Evolutionary conservation across 2,329 filamentous ascomycete species (phyloP).

Genomic region (Aspergillus unguis): DNA sequence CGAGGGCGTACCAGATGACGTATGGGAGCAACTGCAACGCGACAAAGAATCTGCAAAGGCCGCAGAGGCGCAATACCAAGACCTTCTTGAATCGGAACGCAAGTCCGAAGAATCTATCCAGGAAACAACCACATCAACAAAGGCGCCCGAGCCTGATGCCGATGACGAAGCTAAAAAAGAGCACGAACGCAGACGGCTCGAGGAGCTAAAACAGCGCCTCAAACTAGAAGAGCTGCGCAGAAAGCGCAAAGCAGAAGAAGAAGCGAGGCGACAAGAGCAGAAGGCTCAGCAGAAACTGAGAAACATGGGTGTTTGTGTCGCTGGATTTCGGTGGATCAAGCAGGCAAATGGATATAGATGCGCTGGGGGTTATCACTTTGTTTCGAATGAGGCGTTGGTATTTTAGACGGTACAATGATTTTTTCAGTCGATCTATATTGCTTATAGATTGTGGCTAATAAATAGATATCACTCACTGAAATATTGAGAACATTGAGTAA

Average conservation of each 20-base stretch:
- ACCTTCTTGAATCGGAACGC: constrained; percentile 8
- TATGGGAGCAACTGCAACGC: constrained; percentile 23
- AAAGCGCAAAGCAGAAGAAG: constrained; percentile 31
- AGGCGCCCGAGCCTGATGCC: background rate
- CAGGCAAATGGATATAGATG: constrained; percentile 60
- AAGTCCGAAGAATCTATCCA: constrained; percentile 13
- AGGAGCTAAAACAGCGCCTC: constrained; percentile 24
- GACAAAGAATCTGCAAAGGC: constrained; percentile 11
- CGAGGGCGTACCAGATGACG: constrained; percentile 22
- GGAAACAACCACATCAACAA: constrained; percentile 26
- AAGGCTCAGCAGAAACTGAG: constrained; percentile 49
- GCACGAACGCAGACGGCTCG: constrained; percentile 4
- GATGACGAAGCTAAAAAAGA: constrained; percentile 2
- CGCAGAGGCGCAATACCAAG: background rate
- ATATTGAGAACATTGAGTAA: too few relatives aligned
- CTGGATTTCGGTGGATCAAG: constrained; percentile 62
- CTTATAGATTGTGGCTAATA: background rate
- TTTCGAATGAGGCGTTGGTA: constrained; percentile 36
- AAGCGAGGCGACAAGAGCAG: constrained; percentile 40
- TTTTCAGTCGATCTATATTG: background rate
- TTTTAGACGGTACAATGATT: background rate
- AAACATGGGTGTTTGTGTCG: constrained; percentile 54
- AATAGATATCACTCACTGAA: too few relatives aligned
- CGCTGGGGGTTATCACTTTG: constrained; percentile 58
- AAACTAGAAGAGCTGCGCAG: constrained; percentile 38